Percentiles rank a stretch among this genome's conserved stretches.
phyloP scores from a whole-genome alignment of 2,329 filamentous ascomycete species.

The Plectosphaerella sp. region DNA sequence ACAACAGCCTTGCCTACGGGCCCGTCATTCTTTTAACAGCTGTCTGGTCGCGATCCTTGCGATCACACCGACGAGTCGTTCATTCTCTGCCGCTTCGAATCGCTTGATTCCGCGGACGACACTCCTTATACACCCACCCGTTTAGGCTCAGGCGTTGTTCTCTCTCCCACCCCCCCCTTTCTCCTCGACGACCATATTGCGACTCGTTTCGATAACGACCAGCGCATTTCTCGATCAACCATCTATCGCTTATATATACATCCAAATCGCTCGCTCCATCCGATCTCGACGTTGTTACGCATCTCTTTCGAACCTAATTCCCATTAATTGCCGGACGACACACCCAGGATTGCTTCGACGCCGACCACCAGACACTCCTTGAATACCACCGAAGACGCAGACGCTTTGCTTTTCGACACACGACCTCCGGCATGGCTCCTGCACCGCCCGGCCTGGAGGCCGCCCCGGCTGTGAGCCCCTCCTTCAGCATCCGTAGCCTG shows the following conservation, averaged over 20 bases:
- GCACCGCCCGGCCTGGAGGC: not conserved
- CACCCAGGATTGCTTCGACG: not conserved
- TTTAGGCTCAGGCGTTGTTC: not conserved
- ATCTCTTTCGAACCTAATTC: too few species aligned
- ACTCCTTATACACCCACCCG: conserved; percentile 8
- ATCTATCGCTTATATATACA: too few species aligned
- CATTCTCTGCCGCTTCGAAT: conserved; percentile 17
- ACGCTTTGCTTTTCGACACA: not conserved
- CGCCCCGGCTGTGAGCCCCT: not conserved
- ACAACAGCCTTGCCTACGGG: conserved; percentile 49
- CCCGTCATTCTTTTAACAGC: conserved; percentile 48
- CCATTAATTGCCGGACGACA: not conserved
- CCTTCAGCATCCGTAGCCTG: not conserved
- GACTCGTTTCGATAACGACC: not conserved
- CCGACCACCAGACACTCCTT: not conserved
- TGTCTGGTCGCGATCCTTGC: not conserved
- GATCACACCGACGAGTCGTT: conserved; percentile 23
- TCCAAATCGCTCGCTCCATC: too few species aligned
- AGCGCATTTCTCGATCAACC: not conserved
- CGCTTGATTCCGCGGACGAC: conserved; percentile 4
- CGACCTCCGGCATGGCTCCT: not conserved
- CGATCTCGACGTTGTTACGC: too few species aligned
- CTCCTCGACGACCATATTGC: not conserved
- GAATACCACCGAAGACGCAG: not conserved
- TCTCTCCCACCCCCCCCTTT: not conserved